Percentiles rank a stretch among this genome's conserved stretches.
phyloP scores from a whole-genome alignment of 2,329 filamentous ascomycete species.

The Akanthomyces dipterigenus region DNA sequence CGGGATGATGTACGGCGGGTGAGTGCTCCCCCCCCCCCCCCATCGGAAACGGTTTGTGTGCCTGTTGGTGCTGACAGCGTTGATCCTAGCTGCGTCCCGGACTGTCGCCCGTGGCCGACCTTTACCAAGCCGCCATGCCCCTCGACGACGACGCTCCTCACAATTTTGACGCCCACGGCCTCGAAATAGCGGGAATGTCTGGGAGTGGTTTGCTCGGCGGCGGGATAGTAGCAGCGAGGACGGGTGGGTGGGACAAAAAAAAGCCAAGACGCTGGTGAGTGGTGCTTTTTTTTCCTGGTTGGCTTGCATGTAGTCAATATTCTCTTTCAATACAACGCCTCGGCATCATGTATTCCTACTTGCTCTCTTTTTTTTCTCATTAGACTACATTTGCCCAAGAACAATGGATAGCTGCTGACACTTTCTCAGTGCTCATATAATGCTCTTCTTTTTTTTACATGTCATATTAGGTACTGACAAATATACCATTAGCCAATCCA shows the following conservation, averaged over 20 bases:
- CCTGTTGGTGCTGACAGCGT: constrained; percentile 12
- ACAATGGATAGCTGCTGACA: too few relatives aligned
- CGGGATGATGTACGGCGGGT: constrained; percentile 17
- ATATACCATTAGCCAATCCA: too few relatives aligned
- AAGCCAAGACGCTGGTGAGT: background rate
- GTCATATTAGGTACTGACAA: too few relatives aligned
- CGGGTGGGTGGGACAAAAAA: background rate
- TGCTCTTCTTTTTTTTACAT: too few relatives aligned
- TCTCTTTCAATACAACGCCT: background rate
- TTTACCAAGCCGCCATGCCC: constrained; percentile 15
- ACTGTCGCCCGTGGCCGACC: constrained; percentile 12
- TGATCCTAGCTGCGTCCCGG: constrained; percentile 13
- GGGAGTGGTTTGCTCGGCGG: too few relatives aligned
- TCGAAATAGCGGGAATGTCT: background rate
- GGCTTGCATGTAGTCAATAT: background rate
- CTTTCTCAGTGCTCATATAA: too few relatives aligned
- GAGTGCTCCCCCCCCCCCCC: constrained; percentile 8
- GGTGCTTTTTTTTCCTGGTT: background rate
- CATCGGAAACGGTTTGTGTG: background rate
- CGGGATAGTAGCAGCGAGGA: background rate
- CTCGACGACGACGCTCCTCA: background rate
- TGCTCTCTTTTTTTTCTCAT: too few relatives aligned
- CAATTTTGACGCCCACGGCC: background rate
- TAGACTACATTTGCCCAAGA: too few relatives aligned
- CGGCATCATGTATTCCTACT: too few relatives aligned